A percentile compares a stretch with the other conserved stretches of the same genome.
phyloP scores from a whole-genome alignment of 208 protist genomes.

The Acanthamoeba polyphaga region DNA sequence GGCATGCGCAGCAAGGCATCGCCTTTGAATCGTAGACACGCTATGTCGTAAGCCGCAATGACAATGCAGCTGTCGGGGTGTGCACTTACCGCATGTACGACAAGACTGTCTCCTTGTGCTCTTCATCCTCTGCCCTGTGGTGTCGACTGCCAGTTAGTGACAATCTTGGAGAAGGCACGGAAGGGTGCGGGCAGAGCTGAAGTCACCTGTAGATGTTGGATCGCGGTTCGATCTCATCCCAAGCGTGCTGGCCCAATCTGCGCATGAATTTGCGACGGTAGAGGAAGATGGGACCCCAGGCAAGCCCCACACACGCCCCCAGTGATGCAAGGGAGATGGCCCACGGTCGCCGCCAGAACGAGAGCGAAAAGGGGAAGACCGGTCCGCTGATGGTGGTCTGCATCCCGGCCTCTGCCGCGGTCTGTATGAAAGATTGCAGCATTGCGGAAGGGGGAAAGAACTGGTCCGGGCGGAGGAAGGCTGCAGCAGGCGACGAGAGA shows the following conservation, averaged over 20 bases:
- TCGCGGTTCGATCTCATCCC: constrained; percentile 12
- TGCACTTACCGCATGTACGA: constrained; percentile 27
- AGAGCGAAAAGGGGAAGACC: not conserved
- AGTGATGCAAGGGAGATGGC: not conserved
- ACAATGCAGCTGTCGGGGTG: not conserved
- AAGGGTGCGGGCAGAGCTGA: not conserved
- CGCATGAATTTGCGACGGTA: constrained; percentile 23
- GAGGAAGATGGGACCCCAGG: constrained; percentile 11
- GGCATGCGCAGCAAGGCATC: constrained; percentile 35
- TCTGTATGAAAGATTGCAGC: not conserved
- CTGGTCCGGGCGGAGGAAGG: not conserved
- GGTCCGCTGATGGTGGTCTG: not conserved
- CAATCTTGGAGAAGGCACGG: not conserved
- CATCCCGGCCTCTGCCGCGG: not conserved
- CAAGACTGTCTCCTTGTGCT: not conserved
- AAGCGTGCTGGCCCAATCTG: not conserved
- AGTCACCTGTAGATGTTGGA: constrained; percentile 3
- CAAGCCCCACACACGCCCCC: not conserved
- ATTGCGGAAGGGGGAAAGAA: constrained; percentile 6
- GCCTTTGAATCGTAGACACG: not conserved
- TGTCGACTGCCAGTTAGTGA: not conserved
- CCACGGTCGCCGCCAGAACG: constrained; percentile 37
- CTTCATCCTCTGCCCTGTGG: constrained; percentile 21
- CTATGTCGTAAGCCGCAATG: not conserved
- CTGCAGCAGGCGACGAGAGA: not conserved